Evolutionary conservation across 1,139 yeast genomes (phyloP).

Genomic region (Scheffersomyces illinoinensis): DNA sequence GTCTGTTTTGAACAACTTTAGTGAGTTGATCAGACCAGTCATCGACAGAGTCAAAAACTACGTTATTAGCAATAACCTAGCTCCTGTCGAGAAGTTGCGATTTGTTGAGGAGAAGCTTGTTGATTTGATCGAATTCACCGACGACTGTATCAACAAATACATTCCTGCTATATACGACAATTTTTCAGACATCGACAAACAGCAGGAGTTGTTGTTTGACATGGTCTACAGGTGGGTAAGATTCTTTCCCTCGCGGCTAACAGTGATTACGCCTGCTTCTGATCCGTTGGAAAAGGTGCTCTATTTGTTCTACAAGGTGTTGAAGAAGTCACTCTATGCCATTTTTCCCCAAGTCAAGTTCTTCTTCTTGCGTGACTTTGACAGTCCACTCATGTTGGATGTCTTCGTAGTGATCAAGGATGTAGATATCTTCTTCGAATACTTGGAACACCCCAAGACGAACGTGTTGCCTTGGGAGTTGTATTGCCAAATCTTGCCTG

Average conservation of each 20-base stretch:
- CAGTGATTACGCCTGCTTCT: conserved; percentile 20
- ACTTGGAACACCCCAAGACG: conserved; percentile 17
- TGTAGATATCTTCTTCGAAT: conserved; percentile 24
- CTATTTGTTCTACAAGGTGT: conserved; percentile 35
- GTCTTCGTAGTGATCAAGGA: conserved; percentile 30
- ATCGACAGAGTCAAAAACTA: conserved; percentile 1
- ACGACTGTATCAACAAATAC: conserved; percentile 25
- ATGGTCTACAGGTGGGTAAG: conserved; percentile 43
- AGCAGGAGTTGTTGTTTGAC: conserved; percentile 36
- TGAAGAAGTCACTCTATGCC: conserved; percentile 38
- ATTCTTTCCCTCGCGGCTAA: conserved; percentile 33
- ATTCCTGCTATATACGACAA: conserved; percentile 29
- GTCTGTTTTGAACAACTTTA: conserved; percentile 23
- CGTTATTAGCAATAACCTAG: conserved; percentile 1
- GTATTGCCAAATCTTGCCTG: conserved; percentile 18
- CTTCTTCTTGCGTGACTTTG: conserved; percentile 44
- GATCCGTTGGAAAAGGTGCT: conserved; percentile 36
- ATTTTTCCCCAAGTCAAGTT: conserved; percentile 44
- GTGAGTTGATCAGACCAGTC: conserved; percentile 8
- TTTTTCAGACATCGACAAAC: conserved; percentile 29
- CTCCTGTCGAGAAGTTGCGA: conserved; percentile 4
- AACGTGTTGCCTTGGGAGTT: conserved; percentile 13
- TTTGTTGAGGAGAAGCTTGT: conserved; percentile 23
- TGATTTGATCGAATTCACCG: conserved; percentile 26
- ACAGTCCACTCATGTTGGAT: conserved; percentile 44